Base-by-base conservation (phyloP, 2,329 filamentous ascomycete species). In the Phialophora chinensis region DNA sequence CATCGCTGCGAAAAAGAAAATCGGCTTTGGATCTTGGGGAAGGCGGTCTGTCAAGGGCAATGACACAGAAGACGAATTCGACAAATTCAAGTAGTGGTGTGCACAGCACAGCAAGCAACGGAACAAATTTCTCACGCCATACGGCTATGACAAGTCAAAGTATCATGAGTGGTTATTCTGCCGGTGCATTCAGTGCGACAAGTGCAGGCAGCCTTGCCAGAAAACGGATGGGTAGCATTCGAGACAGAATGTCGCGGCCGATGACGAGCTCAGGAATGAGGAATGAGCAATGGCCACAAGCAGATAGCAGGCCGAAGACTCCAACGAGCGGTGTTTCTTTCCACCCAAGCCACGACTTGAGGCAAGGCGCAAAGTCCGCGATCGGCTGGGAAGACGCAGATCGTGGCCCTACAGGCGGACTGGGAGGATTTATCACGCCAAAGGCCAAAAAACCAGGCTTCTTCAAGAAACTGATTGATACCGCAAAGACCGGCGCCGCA, bases 391-490 rank as follows among this genome's bases (percentile, higher is more conserved):
- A 81, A 3, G 80, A 78, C 67, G 73, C 76, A n/a, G 50, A 66
- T n/a, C 58, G 70, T 35, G 60, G 12, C 76, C 87, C 63, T 80
- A 85, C 86, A 23, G 86, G 88, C 47, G 86, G 90, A 0, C 84
- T 97, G 5, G 94, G 94, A 49, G 93, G 94, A 0, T 85, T 98
- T 8, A 83, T 81, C 12, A 84, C 86, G 10, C 93, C 93, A 0
- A 91, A 93, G 78, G 84, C 88, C 0, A 92, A 91, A 69, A 95
- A 92, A 77, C 89, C 90, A 68, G 94, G 92, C 57, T 96, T 98
- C 74, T 95, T 98, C 83, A 95, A 94, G 78, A 96, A 96, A 75
- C 94, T 98, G 73, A 87, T 97, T 33, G 93, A 97, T 71, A 92
- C 92, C 2, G 94, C 93, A 17, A 97, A 96, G 81, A 97, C 94